Conservation (phyloP, 352 stramenopile genomes). For the Phytophthora hybrid region DNA sequence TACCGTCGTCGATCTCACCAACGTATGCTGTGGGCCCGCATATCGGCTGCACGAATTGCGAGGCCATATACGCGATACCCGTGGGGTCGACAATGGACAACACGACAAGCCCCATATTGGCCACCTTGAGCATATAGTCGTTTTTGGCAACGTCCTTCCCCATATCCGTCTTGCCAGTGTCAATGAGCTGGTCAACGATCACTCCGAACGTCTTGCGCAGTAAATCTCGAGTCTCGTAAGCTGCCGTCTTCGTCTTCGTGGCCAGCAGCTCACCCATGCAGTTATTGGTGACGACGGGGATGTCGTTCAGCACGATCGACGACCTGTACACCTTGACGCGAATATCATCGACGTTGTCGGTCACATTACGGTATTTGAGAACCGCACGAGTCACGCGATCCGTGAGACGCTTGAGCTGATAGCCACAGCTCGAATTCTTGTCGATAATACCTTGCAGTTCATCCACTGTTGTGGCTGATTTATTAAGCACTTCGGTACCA, state of each 20-base stretch:
- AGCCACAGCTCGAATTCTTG: background rate
- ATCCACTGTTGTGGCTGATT: background rate
- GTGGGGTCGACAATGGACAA: slow-evolving; percentile 48
- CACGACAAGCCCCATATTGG: slow-evolving; percentile 39
- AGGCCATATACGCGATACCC: slow-evolving; percentile 52
- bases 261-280: background rate
- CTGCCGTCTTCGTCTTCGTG: background rate
- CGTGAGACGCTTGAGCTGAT: background rate
- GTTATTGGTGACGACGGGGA: background rate
- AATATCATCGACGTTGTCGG: background rate
- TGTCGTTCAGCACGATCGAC: background rate
- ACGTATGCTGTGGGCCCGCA: slow-evolving; percentile 54
- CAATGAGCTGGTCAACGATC: slow-evolving; percentile 40
- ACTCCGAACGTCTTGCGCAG: slow-evolving; percentile 39
- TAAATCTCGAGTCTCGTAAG: background rate
- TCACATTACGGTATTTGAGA: background rate
- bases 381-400: background rate
- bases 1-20: slow-evolving; percentile 54
- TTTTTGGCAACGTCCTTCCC: slow-evolving; percentile 32
- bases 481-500: background rate
- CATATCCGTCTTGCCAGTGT: slow-evolving; percentile 34
- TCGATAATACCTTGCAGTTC: background rate
- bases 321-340: background rate
- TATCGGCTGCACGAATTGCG: slow-evolving; percentile 61
- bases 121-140: slow-evolving; percentile 44